Percentiles rank a stretch among this genome's conserved stretches.
Conservation (phyloP, 352 stramenopile genomes). For the Globisporangium polare region DNA sequence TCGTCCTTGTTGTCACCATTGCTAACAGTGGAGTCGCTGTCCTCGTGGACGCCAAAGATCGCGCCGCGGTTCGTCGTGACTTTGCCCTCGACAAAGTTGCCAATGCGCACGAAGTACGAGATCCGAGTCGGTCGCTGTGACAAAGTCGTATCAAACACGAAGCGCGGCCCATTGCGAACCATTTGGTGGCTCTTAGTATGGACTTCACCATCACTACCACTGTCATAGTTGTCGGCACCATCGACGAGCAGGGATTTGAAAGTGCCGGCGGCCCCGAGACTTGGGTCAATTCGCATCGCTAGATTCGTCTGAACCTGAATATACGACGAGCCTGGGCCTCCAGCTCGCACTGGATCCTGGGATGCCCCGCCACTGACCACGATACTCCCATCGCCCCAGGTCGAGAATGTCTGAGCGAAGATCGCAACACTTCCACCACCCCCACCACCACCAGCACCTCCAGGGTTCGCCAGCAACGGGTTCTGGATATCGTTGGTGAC, state of each 20-base stretch:
- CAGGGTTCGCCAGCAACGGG: conserved; percentile 5
- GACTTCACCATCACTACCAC: conserved; percentile 11
- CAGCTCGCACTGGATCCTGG: conserved; percentile 32
- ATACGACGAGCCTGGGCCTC: conserved; percentile 33
- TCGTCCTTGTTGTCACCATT: conserved; percentile 27
- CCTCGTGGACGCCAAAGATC: conserved; percentile 48
- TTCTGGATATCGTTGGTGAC: neutral
- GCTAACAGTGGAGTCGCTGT: conserved; percentile 3
- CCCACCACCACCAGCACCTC: conserved; percentile 75
- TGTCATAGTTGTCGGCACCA: conserved; percentile 33
- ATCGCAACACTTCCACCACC: conserved; percentile 86
- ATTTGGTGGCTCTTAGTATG: conserved; percentile 26
- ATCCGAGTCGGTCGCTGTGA: conserved; percentile 42
- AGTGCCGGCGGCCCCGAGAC: conserved; percentile 60
- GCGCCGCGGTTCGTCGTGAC: conserved; percentile 52
- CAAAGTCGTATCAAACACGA: conserved; percentile 21
- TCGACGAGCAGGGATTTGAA: conserved; percentile 66
- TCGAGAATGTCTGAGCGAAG: conserved; percentile 89
- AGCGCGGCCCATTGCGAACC: conserved; percentile 44
- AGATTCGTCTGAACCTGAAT: conserved; percentile 44
- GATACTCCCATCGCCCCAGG: conserved; percentile 80
- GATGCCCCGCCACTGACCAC: conserved; percentile 68
- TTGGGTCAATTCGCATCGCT: conserved; percentile 54
- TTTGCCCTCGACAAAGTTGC: conserved; percentile 33
- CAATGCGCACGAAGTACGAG: conserved; percentile 77